Base-by-base conservation (phyloP, 768 basidiomycete genomes). In the Rhodotorula graminis region DNA sequence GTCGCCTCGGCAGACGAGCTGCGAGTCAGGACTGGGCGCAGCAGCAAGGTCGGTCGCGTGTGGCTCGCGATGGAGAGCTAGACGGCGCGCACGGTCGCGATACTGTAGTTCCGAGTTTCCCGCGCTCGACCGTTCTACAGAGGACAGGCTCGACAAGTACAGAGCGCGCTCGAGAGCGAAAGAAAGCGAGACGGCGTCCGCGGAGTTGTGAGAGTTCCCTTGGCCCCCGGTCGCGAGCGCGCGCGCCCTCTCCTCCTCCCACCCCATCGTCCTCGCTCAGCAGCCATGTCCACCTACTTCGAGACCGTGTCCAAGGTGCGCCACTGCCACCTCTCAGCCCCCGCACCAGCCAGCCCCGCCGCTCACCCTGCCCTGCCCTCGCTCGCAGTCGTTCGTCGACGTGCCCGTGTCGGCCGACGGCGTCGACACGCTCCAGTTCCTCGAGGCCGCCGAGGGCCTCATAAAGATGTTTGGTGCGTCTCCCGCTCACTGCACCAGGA, bases 391-490 rank as follows among this genome's bases (percentile, higher is more conserved):
- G n/a, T 99, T 93, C 81, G 88, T 88, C 77, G 89, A 94, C 81
- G 95, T 98, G 53, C 86, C 89, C 44, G 85, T 92, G 76, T 91
- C 89, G 67, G 88, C 92, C 76, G 86, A 85, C 77, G 95, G 95
- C 72, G 87, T 98, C 80, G 89, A 98, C 80, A 98, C 96, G 25
- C 80, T 87, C 58, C 84, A 85, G 61, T 99, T 98, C 84, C 85
- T 94, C 77, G 88, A 95, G 77, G 96, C 95, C 15, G 84, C 91
- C 2, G 85, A 90, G 68, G 95, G 93, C 52, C 85, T 99, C 59
- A 89, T 93, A 71, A 88, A 89, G 69, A 83, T 98, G 77, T 96
- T 99, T 80, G 92, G 95, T 96, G 76, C 69, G 86, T 76, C n/a
- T 49, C 37, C 6, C n/a, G 27, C 29, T n/a, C n/a, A 14, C n/a